phyloP scores from a whole-genome alignment of 331 rosid genomes.

The Stylosanthes scabra region DNA sequence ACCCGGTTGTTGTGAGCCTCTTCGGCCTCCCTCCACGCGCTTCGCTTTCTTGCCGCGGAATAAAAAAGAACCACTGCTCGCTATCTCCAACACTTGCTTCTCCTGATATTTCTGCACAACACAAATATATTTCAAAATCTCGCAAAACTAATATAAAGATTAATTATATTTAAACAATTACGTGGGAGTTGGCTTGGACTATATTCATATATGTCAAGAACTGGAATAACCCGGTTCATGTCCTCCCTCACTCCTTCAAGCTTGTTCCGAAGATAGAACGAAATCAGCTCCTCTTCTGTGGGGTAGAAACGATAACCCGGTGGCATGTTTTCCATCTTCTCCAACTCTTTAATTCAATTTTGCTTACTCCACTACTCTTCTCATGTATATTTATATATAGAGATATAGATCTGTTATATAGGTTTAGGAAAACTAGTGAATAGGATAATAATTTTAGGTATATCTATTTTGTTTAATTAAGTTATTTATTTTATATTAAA shows the following conservation, averaged over 20 bases:
- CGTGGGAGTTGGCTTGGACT: slow-evolving; percentile 86
- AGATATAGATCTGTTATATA: not conserved
- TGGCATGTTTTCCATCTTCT: slow-evolving; percentile 56
- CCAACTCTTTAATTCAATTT: not conserved
- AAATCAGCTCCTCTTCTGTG: slow-evolving; percentile 81
- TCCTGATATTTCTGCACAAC: slow-evolving; percentile 67
- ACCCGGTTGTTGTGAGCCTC: slow-evolving; percentile 72
- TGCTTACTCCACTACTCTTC: slow-evolving; percentile 1
- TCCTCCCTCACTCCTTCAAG: slow-evolving; percentile 62
- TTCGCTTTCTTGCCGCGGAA: slow-evolving; percentile 82
- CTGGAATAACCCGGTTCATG: slow-evolving; percentile 64
- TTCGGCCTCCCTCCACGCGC: slow-evolving; percentile 88
- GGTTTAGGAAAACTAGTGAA: slow-evolving; percentile 9
- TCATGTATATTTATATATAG: slow-evolving; percentile 20
- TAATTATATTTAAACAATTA: slow-evolving; percentile 28
- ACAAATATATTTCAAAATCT: not conserved
- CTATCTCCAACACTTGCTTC: slow-evolving; percentile 61
- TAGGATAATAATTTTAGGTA: not conserved
- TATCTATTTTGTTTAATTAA: too few species aligned
- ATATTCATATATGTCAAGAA: slow-evolving; percentile 64
- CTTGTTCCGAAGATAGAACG: slow-evolving; percentile 65
- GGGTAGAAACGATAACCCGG: slow-evolving; percentile 93
- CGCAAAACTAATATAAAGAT: too few species aligned
- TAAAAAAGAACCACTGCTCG: slow-evolving; percentile 92
- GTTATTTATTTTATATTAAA: too few species aligned